Evolutionary conservation across 1,284 basidiomycete genomes (phyloP).

Genomic region (Porodaedalea pini): DNA sequence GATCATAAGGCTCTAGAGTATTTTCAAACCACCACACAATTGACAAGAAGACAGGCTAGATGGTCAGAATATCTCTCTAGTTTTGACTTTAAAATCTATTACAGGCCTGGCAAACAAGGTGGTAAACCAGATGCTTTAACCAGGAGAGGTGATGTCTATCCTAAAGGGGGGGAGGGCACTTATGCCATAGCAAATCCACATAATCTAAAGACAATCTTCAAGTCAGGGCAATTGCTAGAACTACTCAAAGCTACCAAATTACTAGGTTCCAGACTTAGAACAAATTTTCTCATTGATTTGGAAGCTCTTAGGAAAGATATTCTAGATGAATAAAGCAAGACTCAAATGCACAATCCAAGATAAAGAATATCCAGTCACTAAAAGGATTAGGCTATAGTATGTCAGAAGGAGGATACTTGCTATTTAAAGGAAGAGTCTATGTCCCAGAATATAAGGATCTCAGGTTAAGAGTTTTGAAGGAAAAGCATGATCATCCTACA

Average conservation of each 20-base stretch:
- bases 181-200: too few species aligned
- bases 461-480: slow-evolving; percentile 2
- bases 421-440: slow-evolving; percentile 4
- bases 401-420: too few species aligned
- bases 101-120: slow-evolving; percentile 34
- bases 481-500: slow-evolving; percentile 13
- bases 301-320: too few species aligned
- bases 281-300: too few species aligned
- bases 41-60: slow-evolving; percentile 31
- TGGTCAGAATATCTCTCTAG: slow-evolving; percentile 37
- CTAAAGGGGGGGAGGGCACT: background rate
- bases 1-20: slow-evolving; percentile 1
- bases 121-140: slow-evolving; percentile 29
- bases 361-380: too few species aligned
- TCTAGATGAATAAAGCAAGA: too few species aligned
- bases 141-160: slow-evolving; percentile 12
- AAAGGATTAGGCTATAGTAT: too few species aligned
- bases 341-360: too few species aligned
- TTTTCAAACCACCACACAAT: background rate
- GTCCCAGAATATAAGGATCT: slow-evolving; percentile 13
- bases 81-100: slow-evolving; percentile 37
- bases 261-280: too few species aligned
- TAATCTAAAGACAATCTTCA: too few species aligned
- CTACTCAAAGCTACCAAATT: too few species aligned
- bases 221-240: too few species aligned